Conservation (phyloP, 2,329 filamentous ascomycete species). For the Byssothecium circinans region DNA sequence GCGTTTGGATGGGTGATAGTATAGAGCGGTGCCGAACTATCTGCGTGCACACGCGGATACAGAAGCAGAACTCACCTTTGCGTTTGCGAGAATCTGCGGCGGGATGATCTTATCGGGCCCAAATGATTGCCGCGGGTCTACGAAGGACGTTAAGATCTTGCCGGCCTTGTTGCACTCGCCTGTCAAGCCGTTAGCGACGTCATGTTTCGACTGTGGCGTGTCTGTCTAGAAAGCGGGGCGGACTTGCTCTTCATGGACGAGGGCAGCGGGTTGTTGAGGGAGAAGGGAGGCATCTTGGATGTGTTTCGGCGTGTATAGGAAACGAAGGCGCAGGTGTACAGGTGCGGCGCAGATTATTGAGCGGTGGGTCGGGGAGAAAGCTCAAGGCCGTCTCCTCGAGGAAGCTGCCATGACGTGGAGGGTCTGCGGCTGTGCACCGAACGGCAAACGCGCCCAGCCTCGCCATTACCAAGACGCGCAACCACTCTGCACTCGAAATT, state of each 20-base stretch:
- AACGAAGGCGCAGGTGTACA: background rate
- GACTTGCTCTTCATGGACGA: conserved; percentile 56
- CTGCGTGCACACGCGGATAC: conserved; percentile 4
- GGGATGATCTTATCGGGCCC: conserved; percentile 98
- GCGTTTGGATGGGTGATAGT: background rate
- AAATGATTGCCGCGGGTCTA: conserved; percentile 90
- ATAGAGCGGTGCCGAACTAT: background rate
- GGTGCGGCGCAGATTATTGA: background rate
- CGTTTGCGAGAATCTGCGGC: conserved; percentile 81
- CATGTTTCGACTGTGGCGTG: conserved; percentile 16
- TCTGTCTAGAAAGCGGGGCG: background rate
- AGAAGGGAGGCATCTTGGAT: conserved; percentile 48
- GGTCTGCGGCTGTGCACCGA: conserved; percentile 3
- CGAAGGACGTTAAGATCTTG: conserved; percentile 92
- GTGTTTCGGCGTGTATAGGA: background rate
- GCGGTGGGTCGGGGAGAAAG: too few species aligned
- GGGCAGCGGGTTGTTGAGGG: conserved; percentile 58
- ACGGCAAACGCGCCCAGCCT: background rate
- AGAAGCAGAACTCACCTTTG: conserved; percentile 65
- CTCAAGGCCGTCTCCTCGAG: too few species aligned
- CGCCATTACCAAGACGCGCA: background rate
- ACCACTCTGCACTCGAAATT: background rate
- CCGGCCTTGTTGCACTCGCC: conserved; percentile 97
- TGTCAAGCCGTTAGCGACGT: conserved; percentile 51
- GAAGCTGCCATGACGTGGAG: conserved; percentile 5